phyloP scores from a whole-genome alignment of 306 rosid species.

The Pterocarpus santalinus region DNA sequence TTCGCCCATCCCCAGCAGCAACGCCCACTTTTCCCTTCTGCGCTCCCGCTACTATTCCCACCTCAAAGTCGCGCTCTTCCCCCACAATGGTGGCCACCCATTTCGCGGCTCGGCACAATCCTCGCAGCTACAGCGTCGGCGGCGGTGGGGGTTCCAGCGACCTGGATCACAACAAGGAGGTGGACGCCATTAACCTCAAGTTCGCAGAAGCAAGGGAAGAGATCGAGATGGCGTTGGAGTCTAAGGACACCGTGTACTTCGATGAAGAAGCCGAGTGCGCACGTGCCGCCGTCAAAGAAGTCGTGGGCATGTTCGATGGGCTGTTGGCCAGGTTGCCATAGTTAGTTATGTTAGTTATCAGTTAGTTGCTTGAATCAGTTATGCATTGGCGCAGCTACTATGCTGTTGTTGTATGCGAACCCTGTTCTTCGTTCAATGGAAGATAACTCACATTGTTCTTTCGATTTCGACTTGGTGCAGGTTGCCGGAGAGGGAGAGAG shows the following conservation, averaged over 20 bases:
- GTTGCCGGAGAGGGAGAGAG: constrained; percentile 68
- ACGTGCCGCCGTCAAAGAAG: constrained; percentile 80
- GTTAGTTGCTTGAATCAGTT: neutral
- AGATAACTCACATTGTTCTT: too few relatives aligned
- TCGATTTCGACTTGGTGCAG: constrained; percentile 23
- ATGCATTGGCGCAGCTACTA: neutral
- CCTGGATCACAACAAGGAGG: constrained; percentile 70
- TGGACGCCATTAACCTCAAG: constrained; percentile 90
- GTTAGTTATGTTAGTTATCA: neutral
- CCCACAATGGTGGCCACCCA: constrained; percentile 39
- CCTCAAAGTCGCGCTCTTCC: constrained; percentile 49
- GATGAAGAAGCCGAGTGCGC: constrained; percentile 96
- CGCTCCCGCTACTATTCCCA: constrained; percentile 8
- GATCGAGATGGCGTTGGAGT: constrained; percentile 93
- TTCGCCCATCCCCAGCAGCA: constrained; percentile 32
- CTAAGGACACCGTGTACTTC: constrained; percentile 91
- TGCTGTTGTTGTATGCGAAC: neutral
- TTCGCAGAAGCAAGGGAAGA: constrained; percentile 97
- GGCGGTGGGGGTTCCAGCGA: constrained; percentile 51
- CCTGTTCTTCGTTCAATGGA: too few relatives aligned
- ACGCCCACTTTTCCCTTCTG: constrained; percentile 42
- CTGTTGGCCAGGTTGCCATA: constrained; percentile 56
- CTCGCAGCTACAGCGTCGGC: constrained; percentile 53
- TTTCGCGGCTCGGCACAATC: constrained; percentile 27
- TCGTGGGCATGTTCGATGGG: constrained; percentile 63